These are phyloP conservation scores for Clarireedia hainanense DNA, from an alignment of 2,329 filamentous ascomycete species.

Conservation along the genomic window DNA sequence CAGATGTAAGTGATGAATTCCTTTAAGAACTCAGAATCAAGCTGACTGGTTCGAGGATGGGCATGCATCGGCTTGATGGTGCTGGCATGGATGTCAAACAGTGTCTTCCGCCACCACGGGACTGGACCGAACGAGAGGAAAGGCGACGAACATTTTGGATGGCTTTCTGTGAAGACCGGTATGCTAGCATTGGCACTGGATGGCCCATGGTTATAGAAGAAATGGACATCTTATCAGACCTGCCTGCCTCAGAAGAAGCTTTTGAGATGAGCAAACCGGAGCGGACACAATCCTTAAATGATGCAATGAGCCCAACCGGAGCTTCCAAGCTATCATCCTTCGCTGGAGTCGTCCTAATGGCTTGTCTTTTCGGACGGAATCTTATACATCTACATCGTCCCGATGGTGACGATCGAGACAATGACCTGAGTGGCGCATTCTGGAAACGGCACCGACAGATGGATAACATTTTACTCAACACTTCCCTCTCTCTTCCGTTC, in stretches of 20 bases:
- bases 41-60: conserved; percentile 63
- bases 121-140: conserved; percentile 93
- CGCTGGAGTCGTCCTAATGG: conserved; percentile 73
- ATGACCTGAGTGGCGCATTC: conserved; percentile 86
- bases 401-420: conserved; percentile 69
- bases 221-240: conserved; percentile 76
- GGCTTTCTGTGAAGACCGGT: conserved; percentile 83
- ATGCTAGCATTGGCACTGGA: conserved; percentile 90
- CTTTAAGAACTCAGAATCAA: neutral
- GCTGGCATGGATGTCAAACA: conserved; percentile 83
- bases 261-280: conserved; percentile 75
- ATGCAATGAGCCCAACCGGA: conserved; percentile 64
- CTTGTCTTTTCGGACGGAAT: conserved; percentile 86
- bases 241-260: conserved; percentile 77
- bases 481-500: conserved; percentile 71
- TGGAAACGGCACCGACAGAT: conserved; percentile 89
- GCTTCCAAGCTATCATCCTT: conserved; percentile 68
- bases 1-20: conserved; percentile 58
- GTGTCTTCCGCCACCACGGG: conserved; percentile 73
- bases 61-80: conserved; percentile 80
- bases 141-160: conserved; percentile 91
- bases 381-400: conserved; percentile 86
- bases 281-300: conserved; percentile 59
- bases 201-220: conserved; percentile 97
- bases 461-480: conserved; percentile 86